phyloP scores from a whole-genome alignment of 2,329 filamentous ascomycete species.

The Microdochium trichocladiopsis region DNA sequence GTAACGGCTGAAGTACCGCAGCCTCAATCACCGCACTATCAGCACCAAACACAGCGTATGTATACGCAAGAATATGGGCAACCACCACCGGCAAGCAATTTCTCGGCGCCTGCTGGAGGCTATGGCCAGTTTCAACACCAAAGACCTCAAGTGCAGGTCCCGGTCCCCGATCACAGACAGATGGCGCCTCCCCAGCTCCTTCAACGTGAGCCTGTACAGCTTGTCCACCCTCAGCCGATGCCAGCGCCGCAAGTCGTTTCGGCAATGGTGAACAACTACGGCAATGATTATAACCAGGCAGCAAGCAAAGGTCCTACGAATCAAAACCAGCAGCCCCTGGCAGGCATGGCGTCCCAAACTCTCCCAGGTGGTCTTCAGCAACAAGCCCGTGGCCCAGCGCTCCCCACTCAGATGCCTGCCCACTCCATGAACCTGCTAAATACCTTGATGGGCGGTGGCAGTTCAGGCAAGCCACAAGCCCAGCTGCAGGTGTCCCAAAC shows the following conservation, averaged over 20 bases:
- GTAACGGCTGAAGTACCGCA: neutral
- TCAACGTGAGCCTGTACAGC: neutral
- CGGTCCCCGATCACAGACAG: neutral
- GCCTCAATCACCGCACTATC: slow-evolving; percentile 2
- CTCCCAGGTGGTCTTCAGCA: neutral
- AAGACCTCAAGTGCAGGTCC: neutral
- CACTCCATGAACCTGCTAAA: slow-evolving; percentile 15
- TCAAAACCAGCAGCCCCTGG: neutral
- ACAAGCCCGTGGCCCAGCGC: slow-evolving; percentile 4
- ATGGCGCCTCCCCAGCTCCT: neutral
- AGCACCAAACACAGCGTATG: slow-evolving; percentile 1
- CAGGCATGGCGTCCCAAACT: no score
- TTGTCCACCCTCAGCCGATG: neutral
- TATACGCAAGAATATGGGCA: neutral
- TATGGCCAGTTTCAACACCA: neutral
- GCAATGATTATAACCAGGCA: neutral
- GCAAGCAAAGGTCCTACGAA: neutral
- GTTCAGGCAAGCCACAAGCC: neutral
- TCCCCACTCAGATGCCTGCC: slow-evolving; percentile 17
- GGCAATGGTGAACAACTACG: neutral
- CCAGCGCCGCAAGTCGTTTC: neutral
- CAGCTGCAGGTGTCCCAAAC: neutral
- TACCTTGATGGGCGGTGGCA: neutral
- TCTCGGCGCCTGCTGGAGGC: neutral
- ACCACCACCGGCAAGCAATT: neutral